Conservation (phyloP, 768 basidiomycete species). For the Agaricus sinodeliciosus region DNA sequence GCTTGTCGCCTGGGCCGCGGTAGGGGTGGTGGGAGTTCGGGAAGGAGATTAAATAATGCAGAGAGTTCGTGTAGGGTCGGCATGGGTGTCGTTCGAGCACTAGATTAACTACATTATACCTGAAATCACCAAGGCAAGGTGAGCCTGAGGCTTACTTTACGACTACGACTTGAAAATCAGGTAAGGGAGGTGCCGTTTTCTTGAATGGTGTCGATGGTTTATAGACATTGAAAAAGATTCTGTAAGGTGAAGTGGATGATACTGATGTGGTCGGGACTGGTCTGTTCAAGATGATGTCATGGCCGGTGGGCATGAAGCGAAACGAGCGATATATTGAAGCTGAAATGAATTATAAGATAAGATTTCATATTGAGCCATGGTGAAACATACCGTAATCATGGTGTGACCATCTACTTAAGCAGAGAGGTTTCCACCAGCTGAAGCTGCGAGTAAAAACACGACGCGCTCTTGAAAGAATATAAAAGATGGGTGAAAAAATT, state of each 20-base stretch:
- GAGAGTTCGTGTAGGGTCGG: constrained; percentile 77
- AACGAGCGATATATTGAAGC: constrained; percentile 64
- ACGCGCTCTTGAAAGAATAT: constrained; percentile 24
- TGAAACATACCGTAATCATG: constrained; percentile 52
- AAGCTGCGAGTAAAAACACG: constrained; percentile 27
- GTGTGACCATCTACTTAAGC: constrained; percentile 38
- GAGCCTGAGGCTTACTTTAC: constrained; percentile 55
- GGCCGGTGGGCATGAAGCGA: constrained; percentile 67
- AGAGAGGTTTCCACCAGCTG: constrained; percentile 66
- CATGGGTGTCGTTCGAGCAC: constrained; percentile 77
- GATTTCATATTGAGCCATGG: neutral
- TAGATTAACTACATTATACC: constrained; percentile 21
- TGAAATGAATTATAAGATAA: constrained; percentile 21
- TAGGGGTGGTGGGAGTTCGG: constrained; percentile 60
- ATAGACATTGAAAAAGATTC: constrained; percentile 85
- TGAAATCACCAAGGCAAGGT: neutral
- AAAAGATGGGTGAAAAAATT: constrained; percentile 26
- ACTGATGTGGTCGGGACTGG: constrained; percentile 12
- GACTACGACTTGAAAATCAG: constrained; percentile 84
- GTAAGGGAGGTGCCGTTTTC: constrained; percentile 67
- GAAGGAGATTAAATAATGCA: constrained; percentile 63
- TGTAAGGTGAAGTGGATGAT: constrained; percentile 46
- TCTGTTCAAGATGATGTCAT: constrained; percentile 39
- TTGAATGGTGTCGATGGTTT: constrained; percentile 85
- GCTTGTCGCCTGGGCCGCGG: constrained; percentile 32